Conservation (phyloP, 2,329 filamentous ascomycete genomes). For the Lachnellula willkommii region DNA sequence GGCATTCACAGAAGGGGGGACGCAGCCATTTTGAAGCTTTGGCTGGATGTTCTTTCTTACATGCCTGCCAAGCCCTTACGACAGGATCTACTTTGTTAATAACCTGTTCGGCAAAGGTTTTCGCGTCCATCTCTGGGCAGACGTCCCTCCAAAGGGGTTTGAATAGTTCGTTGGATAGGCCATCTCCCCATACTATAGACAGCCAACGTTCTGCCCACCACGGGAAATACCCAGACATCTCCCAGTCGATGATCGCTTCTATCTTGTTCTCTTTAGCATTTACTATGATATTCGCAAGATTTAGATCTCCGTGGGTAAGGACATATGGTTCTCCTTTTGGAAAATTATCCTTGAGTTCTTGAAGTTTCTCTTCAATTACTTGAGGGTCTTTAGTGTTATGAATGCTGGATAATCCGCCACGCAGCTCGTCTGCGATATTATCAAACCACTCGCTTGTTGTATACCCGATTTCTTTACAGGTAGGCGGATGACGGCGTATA, state of each 20-base stretch:
- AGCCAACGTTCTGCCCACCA: slow-evolving; percentile 33
- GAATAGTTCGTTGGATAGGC: slow-evolving; percentile 2
- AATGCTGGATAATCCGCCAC: slow-evolving; percentile 4
- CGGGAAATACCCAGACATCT: slow-evolving; percentile 30
- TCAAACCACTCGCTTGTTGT: slow-evolving; percentile 15
- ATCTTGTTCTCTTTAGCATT: slow-evolving; percentile 28
- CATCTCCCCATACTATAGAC: background rate
- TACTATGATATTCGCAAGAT: slow-evolving; percentile 36
- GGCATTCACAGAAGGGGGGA: slow-evolving; percentile 12
- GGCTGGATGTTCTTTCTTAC: background rate
- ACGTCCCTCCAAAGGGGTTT: slow-evolving; percentile 4
- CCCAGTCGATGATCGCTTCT: slow-evolving; percentile 37
- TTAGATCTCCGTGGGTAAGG: slow-evolving; percentile 37
- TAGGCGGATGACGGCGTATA: background rate
- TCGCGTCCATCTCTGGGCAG: background rate
- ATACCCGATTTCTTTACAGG: slow-evolving; percentile 11
- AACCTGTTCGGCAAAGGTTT: slow-evolving; percentile 1
- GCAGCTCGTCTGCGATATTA: slow-evolving; percentile 12
- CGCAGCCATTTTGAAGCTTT: background rate
- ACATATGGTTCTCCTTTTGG: slow-evolving; percentile 25
- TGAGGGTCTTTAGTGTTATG: slow-evolving; percentile 9
- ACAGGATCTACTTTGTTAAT: background rate
- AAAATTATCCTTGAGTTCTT: slow-evolving; percentile 4
- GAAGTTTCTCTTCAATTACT: slow-evolving; percentile 7
- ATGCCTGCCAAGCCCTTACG: background rate